Percentiles rank a stretch among this genome's conserved stretches.
These are phyloP conservation scores for Nicotiana rustica DNA, from an alignment of 305 asterid species.

Conservation along the genomic window DNA sequence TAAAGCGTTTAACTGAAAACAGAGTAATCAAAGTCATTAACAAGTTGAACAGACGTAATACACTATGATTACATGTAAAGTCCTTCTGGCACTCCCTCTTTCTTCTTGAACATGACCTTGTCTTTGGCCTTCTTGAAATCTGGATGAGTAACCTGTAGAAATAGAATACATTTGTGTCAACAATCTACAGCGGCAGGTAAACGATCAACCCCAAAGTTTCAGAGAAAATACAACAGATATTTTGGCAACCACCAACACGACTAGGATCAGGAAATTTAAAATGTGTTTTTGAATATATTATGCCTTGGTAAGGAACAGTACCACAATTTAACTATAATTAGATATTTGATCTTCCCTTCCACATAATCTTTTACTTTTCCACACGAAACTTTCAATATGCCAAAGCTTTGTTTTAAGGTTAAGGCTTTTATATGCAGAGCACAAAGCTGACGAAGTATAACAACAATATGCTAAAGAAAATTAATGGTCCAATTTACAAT, in stretches of 20 bases:
- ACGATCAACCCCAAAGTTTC: background rate
- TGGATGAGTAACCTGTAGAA: slow-evolving; percentile 46
- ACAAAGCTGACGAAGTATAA: no score
- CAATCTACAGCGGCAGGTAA: background rate
- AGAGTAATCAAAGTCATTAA: background rate
- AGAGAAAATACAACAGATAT: background rate
- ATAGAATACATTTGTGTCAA: background rate
- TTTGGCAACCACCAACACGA: background rate
- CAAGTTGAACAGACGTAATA: background rate
- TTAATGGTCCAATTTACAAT: no score
- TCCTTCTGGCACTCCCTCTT: slow-evolving; percentile 68
- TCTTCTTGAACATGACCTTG: slow-evolving; percentile 68
- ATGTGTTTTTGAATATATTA: background rate
- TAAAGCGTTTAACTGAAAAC: slow-evolving; percentile 1
- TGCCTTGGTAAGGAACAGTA: background rate
- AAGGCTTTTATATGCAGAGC: no score
- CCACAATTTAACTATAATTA: background rate
- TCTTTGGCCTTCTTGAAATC: slow-evolving; percentile 67
- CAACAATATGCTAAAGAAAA: background rate
- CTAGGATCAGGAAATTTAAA: background rate
- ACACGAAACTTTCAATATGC: background rate
- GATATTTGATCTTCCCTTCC: background rate
- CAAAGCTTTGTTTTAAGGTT: no score
- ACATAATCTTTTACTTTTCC: background rate
- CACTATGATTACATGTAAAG: slow-evolving; percentile 53